Percentiles rank a stretch among this genome's conserved stretches.
phyloP scores from a whole-genome alignment of 345 rosid species.

The Xanthoceras sorbifolium region DNA sequence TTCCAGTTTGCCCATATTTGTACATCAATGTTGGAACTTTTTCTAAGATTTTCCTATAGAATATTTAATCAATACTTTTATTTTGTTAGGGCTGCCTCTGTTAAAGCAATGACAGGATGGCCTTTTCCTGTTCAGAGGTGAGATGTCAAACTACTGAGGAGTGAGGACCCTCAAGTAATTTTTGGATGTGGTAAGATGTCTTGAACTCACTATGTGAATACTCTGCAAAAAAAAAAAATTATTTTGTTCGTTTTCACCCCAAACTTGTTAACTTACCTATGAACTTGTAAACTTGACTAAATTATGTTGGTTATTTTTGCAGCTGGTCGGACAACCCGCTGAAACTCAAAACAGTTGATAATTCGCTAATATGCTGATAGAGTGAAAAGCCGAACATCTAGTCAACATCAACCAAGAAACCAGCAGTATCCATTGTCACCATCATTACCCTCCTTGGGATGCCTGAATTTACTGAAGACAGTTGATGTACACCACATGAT shows the following conservation, averaged over 20 bases:
- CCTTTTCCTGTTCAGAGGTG: constrained; percentile 21
- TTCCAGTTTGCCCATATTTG: neutral
- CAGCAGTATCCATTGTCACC: neutral
- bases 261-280: neutral
- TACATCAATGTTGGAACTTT: neutral
- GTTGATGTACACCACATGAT: neutral
- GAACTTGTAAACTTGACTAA: neutral
- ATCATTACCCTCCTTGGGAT: neutral
- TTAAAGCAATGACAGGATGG: constrained; percentile 37
- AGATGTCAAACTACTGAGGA: neutral
- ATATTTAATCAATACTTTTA: constrained; percentile 2
- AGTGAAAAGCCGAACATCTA: constrained; percentile 12
- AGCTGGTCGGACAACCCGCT: neutral
- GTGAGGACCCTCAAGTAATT: no score
- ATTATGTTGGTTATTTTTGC: neutral
- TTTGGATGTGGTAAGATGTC: constrained; percentile 9
- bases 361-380: constrained; percentile 15
- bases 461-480: neutral
- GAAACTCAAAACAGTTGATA: no score
- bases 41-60: constrained; percentile 1
- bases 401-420: neutral
- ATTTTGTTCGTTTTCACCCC: neutral
- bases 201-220: neutral
- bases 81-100: constrained; percentile 42
- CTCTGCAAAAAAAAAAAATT: neutral